These are phyloP conservation scores for Aureobasidium sp. DNA, from an alignment of 2,329 filamentous ascomycete genomes.

Conservation along the genomic window DNA sequence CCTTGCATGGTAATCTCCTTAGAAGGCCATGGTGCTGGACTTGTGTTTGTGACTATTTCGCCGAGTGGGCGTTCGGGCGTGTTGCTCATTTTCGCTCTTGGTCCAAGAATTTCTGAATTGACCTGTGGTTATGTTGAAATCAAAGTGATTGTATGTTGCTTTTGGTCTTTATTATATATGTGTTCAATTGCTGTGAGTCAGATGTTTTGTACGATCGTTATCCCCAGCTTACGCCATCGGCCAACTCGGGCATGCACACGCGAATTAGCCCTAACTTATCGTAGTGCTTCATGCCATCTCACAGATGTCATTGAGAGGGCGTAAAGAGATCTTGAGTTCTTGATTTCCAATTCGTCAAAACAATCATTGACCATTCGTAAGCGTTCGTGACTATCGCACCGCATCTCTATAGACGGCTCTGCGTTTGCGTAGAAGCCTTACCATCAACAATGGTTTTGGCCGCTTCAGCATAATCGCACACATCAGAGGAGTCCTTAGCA, in stretches of 20 bases:
- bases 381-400: not conserved
- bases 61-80: not conserved
- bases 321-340: no score
- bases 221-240: not conserved
- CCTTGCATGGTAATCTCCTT: conserved; percentile 14
- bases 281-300: not conserved
- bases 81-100: not conserved
- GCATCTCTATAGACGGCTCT: not conserved
- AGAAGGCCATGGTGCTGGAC: conserved; percentile 2
- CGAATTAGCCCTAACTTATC: not conserved
- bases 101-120: not conserved
- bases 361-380: not conserved
- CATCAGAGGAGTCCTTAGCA: conserved; percentile 44
- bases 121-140: not conserved
- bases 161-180: not conserved
- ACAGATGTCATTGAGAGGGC: no score
- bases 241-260: not conserved
- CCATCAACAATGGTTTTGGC: conserved; percentile 24
- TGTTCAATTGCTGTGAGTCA: not conserved
- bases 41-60: not conserved
- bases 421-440: not conserved
- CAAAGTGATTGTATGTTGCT: not conserved
- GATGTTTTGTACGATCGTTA: not conserved
- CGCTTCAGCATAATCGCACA: conserved; percentile 47
- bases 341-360: not conserved